phyloP scores from a whole-genome alignment of 345 rosid species.

The Salix dunnii region DNA sequence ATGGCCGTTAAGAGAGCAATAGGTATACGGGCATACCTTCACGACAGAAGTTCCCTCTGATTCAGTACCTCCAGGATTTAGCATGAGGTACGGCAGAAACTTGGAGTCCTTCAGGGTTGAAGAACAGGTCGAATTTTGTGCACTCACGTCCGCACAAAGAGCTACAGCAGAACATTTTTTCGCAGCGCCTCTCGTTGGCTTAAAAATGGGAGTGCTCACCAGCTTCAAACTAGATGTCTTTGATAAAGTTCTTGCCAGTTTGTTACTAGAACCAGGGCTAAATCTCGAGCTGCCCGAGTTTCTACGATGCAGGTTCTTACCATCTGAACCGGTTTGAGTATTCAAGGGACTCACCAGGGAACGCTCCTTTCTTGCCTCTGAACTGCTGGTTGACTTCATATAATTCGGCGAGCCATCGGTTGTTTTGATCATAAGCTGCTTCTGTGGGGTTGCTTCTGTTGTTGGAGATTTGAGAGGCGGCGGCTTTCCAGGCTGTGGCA shows the following conservation, averaged over 20 bases:
- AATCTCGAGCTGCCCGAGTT: constrained; percentile 24
- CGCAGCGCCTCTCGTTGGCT: constrained; percentile 38
- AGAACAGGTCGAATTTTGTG: constrained; percentile 79
- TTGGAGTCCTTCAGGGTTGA: constrained; percentile 83
- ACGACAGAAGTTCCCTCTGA: constrained; percentile 69
- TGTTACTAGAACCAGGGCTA: constrained; percentile 35
- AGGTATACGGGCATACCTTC: constrained; percentile 77
- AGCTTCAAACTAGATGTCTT: constrained; percentile 52
- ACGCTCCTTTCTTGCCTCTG: constrained; percentile 72
- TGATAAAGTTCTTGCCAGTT: constrained; percentile 29
- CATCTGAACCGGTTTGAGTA: constrained; percentile 25
- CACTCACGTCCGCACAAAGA: constrained; percentile 40
- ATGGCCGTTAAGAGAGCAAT: constrained; percentile 94
- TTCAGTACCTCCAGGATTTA: constrained; percentile 59
- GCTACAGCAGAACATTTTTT: constrained; percentile 46
- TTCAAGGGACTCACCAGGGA: constrained; percentile 42
- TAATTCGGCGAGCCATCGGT: constrained; percentile 57
- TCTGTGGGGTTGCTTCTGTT: constrained; percentile 25
- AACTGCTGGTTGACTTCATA: constrained; percentile 85
- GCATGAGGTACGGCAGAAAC: constrained; percentile 63
- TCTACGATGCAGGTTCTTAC: constrained; percentile 28
- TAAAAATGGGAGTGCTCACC: constrained; percentile 64
- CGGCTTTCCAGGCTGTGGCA: constrained; percentile 47
- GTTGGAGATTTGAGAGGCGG: constrained; percentile 21
- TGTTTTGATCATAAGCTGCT: constrained; percentile 34